Evolutionary conservation across 208 protist genomes (phyloP).

Genomic region (Leishmania major): DNA sequence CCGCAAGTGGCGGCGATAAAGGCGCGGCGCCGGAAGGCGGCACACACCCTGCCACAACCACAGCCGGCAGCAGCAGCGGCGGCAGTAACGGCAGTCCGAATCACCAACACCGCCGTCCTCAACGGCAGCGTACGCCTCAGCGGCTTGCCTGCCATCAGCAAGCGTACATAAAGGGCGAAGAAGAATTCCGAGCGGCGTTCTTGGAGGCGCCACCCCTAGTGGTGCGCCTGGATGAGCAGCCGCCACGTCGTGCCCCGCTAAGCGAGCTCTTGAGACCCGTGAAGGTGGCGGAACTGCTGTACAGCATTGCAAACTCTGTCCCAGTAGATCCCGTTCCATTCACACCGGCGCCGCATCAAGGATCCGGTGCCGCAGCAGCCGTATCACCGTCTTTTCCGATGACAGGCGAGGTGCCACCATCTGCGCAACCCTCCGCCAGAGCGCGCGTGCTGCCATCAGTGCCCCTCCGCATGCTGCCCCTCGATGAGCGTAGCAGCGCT

Average conservation of each 20-base stretch:
- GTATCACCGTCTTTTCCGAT: neutral
- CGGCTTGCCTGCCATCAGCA: constrained; percentile 29
- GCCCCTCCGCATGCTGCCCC: constrained; percentile 10
- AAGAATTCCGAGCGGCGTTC: constrained; percentile 36
- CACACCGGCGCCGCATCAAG: neutral
- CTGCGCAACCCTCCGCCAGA: neutral
- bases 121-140: neutral
- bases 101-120: neutral
- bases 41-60: neutral
- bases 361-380: neutral
- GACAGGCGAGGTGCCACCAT: neutral
- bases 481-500: neutral
- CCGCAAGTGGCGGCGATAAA: neutral
- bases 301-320: constrained; percentile 1
- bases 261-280: constrained; percentile 32
- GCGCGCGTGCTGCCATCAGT: constrained; percentile 23
- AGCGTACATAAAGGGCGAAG: constrained; percentile 26
- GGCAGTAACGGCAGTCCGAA: neutral
- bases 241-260: constrained; percentile 1
- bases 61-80: neutral
- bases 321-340: neutral
- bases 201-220: constrained; percentile 34
- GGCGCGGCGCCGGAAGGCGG: neutral
- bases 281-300: constrained; percentile 33
- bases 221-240: neutral